Evolutionary conservation across 208 protist genomes (phyloP).

Genomic region (Leishmania arabica): DNA sequence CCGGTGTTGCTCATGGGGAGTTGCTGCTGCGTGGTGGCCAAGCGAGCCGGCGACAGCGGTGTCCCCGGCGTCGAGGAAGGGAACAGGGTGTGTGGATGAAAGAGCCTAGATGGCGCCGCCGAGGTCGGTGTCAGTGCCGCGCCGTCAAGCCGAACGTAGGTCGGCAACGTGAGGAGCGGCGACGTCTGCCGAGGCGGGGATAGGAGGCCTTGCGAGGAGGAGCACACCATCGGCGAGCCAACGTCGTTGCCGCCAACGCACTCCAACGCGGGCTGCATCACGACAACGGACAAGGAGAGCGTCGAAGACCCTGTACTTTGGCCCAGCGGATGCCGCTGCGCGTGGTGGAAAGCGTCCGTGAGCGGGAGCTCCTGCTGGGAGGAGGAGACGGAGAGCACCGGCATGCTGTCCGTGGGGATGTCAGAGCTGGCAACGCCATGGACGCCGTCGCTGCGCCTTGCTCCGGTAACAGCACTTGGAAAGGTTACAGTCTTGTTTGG

Average conservation of each 20-base stretch:
- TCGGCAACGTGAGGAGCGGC: conserved; percentile 3
- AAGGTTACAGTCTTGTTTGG: background rate
- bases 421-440: background rate
- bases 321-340: background rate
- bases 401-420: background rate
- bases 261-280: conserved; percentile 28
- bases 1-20: background rate
- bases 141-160: conserved; percentile 8
- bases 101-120: conserved; percentile 1
- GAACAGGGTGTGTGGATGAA: background rate
- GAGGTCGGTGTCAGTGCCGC: background rate
- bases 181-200: background rate
- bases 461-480: background rate
- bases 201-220: background rate
- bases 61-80: conserved; percentile 2
- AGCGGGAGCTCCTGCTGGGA: background rate
- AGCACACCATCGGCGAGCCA: background rate
- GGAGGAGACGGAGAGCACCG: background rate
- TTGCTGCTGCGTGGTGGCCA: background rate
- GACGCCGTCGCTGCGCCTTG: background rate
- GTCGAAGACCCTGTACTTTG: background rate
- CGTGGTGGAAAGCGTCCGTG: background rate
- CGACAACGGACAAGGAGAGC: conserved; percentile 18
- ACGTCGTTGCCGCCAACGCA: background rate
- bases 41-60: conserved; percentile 3